Conservation (phyloP, 2,329 filamentous ascomycete species). For the Colletotrichum destructivum region DNA sequence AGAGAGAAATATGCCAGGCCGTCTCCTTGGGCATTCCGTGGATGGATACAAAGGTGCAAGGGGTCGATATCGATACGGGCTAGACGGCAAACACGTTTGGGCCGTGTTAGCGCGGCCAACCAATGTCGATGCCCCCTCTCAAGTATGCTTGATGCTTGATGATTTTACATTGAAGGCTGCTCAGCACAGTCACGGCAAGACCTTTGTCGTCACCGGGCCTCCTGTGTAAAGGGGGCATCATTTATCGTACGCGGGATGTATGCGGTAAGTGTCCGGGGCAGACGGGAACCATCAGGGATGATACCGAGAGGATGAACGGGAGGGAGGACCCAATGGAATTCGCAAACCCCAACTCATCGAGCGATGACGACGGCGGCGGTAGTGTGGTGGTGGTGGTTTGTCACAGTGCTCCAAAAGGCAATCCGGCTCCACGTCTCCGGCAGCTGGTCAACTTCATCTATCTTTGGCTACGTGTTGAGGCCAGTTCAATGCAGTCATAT, state of each 20-base stretch:
- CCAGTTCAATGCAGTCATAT: conserved; percentile 17
- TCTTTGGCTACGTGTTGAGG: conserved; percentile 4
- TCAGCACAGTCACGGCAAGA: background rate
- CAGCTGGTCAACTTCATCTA: background rate
- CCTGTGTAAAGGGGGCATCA: background rate
- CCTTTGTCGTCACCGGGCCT: background rate
- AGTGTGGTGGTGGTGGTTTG: conserved; percentile 21
- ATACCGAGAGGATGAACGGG: conserved; percentile 22
- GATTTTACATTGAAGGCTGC: background rate
- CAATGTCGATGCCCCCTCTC: background rate
- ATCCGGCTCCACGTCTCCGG: conserved; percentile 18
- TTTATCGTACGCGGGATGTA: conserved; percentile 10
- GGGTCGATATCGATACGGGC: conserved; percentile 12
- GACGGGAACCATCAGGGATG: conserved; percentile 28
- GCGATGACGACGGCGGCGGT: conserved; percentile 26
- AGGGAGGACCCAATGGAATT: conserved; percentile 28
- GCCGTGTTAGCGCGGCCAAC: background rate
- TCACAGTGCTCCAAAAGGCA: background rate
- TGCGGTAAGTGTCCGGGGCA: conserved; percentile 4
- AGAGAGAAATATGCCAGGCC: conserved; percentile 1
- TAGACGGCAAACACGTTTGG: conserved; percentile 17
- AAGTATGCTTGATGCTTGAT: background rate
- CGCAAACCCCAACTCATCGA: conserved; percentile 7
- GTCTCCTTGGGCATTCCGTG: conserved; percentile 8
- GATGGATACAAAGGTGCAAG: conserved; percentile 4